Percentiles rank a stretch among this genome's conserved stretches.
phyloP scores from a whole-genome alignment of 2,329 filamentous ascomycete genomes.

The Rhynchosporium graminicola region DNA sequence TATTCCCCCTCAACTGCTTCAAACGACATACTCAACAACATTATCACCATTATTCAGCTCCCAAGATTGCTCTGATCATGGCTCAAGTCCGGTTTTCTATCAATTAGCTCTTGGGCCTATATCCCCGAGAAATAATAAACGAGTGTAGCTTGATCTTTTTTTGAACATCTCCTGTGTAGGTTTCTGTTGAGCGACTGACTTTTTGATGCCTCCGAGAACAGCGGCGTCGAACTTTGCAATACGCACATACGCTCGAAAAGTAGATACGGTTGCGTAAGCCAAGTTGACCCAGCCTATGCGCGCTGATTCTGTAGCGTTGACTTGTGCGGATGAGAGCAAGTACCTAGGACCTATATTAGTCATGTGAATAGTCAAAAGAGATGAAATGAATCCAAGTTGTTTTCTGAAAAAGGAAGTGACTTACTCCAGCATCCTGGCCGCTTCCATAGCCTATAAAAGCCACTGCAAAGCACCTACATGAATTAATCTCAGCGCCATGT shows the following conservation, averaged over 20 bases:
- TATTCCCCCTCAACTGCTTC: neutral
- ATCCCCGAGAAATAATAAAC: neutral
- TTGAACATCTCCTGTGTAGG: neutral
- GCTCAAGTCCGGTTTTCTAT: neutral
- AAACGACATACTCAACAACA: neutral
- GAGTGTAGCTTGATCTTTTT: neutral
- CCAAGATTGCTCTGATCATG: neutral
- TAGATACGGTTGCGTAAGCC: neutral
- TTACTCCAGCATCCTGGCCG: neutral
- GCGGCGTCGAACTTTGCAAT: neutral
- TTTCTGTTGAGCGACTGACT: neutral
- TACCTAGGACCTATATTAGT: neutral
- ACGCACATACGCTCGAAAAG: neutral
- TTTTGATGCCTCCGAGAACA: neutral
- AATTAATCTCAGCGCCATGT: neutral
- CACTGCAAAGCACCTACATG: neutral
- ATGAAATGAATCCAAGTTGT: no score
- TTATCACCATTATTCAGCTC: neutral
- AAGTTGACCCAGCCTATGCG: neutral
- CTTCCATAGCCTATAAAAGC: neutral
- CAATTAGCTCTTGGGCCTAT: neutral
- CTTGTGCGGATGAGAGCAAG: neutral
- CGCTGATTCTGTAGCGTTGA: neutral
- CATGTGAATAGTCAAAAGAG: no score
- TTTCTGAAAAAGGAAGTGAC: neutral